Base-by-base conservation (phyloP, 495 filamentous ascomycete species). In the Aspergillus affinis region DNA sequence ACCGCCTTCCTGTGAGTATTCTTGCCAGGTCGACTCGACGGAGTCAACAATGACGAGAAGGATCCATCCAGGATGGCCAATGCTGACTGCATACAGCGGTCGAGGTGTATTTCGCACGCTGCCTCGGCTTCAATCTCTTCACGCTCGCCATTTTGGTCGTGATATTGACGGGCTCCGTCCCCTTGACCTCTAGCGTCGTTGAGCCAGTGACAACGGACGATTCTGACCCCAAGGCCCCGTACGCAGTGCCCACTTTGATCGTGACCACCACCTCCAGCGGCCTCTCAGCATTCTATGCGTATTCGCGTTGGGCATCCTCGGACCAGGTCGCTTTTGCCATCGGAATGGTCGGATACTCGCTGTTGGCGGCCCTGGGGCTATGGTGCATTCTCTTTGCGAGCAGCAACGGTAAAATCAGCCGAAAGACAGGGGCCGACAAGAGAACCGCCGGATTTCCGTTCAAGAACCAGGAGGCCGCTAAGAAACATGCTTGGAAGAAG, bases 391-490 rank as follows among this genome's bases (percentile, higher is more conserved):
- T 95, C 46, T 96, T 95, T 68, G 90, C 81, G 1, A 87, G 77
- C 45, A 84, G 81, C 21, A 73, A 83, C 62, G 85, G 83, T 2
- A 75, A 78, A 54, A 87, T 92, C 52, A 88, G 82, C 66, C 77
- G 82, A 60, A 84, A 82, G 71, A 93, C 88, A 0, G 90, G 90
- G 0, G 88, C 85, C 6, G 91, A 94, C 69, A 90, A 91, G 77
- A 80, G 89, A 67, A 91, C 84, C 15, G 84, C 87, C 59, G 88
- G 89, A 26, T 96, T 87, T 67, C 92, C 91, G n/a, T 95, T 82
- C 64, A 65, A 63, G 30, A 82, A 82, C 57, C 59, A 61, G 0
- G 78, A 81, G 59, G 84, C 84, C 51, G 81, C 79, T 51, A 88
- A 86, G 75, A 83, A 78, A 73, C 80, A 78, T 67, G 65, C 60